Conservation (phyloP, 192 early-diverging fungal species). For the Cladochytrium replicatum region DNA sequence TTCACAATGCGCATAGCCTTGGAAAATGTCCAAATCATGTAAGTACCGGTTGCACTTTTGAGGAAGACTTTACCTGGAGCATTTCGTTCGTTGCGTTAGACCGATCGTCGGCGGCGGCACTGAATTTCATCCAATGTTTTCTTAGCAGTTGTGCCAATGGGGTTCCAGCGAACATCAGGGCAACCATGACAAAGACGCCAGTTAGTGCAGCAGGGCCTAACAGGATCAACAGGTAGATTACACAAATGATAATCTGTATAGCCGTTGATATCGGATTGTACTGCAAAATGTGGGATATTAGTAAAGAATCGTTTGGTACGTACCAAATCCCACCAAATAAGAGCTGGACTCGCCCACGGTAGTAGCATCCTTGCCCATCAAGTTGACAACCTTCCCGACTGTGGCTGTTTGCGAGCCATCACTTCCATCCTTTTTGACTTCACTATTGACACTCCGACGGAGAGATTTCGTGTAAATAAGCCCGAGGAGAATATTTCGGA, state of each 20-base stretch:
- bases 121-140: slow-evolving; percentile 26
- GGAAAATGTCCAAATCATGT: too few relatives aligned
- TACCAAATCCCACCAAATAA: too few relatives aligned
- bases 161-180: slow-evolving; percentile 14
- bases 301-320: too few relatives aligned
- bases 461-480: slow-evolving; percentile 39
- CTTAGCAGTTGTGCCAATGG: slow-evolving; percentile 1
- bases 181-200: slow-evolving; percentile 49
- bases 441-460: neutral
- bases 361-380: slow-evolving; percentile 23
- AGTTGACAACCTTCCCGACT: slow-evolving; percentile 24
- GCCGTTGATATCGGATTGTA: too few relatives aligned
- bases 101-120: slow-evolving; percentile 48
- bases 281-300: too few relatives aligned
- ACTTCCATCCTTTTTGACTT: neutral
- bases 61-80: slow-evolving; percentile 37
- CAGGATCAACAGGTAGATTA: slow-evolving; percentile 60
- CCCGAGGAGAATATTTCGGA: slow-evolving; percentile 30
- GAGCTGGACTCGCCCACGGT: neutral
- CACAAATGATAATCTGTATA: slow-evolving; percentile 35
- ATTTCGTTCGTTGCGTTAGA: slow-evolving; percentile 56
- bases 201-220: slow-evolving; percentile 76
- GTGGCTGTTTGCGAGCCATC: slow-evolving; percentile 14
- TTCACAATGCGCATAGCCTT: slow-evolving; percentile 26
- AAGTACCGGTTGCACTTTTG: too few relatives aligned